Evolutionary conservation across 768 basidiomycete genomes (phyloP), one percentile per base, ranked within the genome.

Genomic region (Tricholoma furcatifolium): DNA sequence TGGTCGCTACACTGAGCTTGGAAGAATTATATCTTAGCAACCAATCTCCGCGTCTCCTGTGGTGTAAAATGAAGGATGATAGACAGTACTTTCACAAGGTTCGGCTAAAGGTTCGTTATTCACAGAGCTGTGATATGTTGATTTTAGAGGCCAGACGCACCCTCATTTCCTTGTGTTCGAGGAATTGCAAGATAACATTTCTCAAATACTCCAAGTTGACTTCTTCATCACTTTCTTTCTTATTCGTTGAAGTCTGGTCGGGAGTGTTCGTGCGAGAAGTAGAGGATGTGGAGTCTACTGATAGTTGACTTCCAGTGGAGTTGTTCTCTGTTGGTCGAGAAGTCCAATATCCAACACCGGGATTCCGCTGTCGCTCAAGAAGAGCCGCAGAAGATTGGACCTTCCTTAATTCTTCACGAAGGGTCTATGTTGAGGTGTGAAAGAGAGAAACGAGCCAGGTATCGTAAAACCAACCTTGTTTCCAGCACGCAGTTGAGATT

Each of bases 141-240:
- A 44, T 42, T 35, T 24, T 34, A 21, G 35, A 15, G n/a, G 39
- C 21, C 4, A 36, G 18, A 74, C 91, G 66, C 64, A 94, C 94
- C 72, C 97, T 80, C 94, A 98, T 98, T 68, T 98, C 94, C 67
- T 96, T 94, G 72, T 98, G 91, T 66, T 99, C 97, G 45, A 99
- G 76, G 74, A 99, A 99, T 67, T 98, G 97, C 42, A 99, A 68
- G 51, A 98, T 93, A 30, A 98, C 90, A 67, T 98, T 98, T 53
- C 97, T 80, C 42, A 99, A 70, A 69, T 99, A 99, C 71, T 98
- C 97, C 7, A 96, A 73, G 63, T 96, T 98, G 50, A 98, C 82
- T 56, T 96, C 96, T 64, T 96, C 95, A 40, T 98, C 94, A 10
- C 80, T 81, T 50, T 73, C 78, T 9, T 59, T 59, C 2, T 74